Evolutionary conservation across 768 basidiomycete species (phyloP).

Genomic region (Tylopilus sp.): DNA sequence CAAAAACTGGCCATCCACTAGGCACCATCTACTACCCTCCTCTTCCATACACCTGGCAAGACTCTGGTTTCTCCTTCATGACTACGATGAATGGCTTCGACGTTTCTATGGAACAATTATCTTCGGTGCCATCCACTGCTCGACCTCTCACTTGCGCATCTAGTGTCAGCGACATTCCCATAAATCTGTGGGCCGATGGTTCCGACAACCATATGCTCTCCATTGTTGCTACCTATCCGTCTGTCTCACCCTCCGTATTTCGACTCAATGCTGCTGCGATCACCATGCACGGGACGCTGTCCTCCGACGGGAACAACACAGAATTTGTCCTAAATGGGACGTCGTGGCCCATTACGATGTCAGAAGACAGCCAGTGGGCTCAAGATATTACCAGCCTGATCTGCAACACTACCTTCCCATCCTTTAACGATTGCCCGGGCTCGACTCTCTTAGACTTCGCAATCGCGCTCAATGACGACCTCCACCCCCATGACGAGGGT

Average conservation of each 20-base stretch:
- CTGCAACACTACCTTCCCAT: slow-evolving; percentile 3
- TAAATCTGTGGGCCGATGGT: slow-evolving; percentile 2
- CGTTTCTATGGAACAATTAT: slow-evolving; percentile 10
- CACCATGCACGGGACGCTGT: slow-evolving; percentile 6
- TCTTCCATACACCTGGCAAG: neutral
- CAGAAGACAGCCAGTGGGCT: slow-evolving; percentile 9
- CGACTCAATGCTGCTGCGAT: slow-evolving; percentile 8
- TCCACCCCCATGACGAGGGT: neutral
- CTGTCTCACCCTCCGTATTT: neutral
- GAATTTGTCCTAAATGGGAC: slow-evolving; percentile 17
- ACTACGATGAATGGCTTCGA: slow-evolving; percentile 14
- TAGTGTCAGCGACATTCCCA: fast-evolving
- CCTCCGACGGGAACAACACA: slow-evolving; percentile 3
- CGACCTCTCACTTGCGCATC: slow-evolving; percentile 2
- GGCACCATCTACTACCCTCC: slow-evolving; percentile 15
- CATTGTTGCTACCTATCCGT: neutral
- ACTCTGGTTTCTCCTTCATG: neutral
- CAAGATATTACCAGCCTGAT: slow-evolving; percentile 17
- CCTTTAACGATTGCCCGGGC: neutral
- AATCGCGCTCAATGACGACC: neutral
- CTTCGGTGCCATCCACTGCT: slow-evolving; percentile 12
- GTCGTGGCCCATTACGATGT: slow-evolving; percentile 9
- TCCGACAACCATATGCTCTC: slow-evolving; percentile 10
- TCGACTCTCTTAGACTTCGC: slow-evolving; percentile 8
- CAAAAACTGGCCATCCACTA: neutral